These are phyloP conservation scores for Eucalyptus regnans DNA, from an alignment of 345 rosid genomes.

Conservation along the genomic window DNA sequence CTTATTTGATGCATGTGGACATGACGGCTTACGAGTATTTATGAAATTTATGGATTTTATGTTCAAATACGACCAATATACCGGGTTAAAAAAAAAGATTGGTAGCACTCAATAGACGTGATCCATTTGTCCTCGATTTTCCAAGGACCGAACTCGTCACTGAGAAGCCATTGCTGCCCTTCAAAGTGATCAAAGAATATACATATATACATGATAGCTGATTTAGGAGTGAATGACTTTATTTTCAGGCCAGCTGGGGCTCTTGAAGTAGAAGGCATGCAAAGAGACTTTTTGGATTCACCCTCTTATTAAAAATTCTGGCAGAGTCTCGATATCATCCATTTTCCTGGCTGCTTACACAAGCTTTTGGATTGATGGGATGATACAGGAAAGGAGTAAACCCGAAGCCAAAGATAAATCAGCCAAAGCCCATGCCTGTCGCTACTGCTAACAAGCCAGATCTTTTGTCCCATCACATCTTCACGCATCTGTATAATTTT, in stretches of 20 bases:
- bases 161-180: not conserved
- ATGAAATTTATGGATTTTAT: not conserved
- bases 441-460: not conserved
- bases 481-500: not conserved
- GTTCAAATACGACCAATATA: not conserved
- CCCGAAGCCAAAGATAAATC: not conserved
- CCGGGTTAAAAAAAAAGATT: not conserved
- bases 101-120: not conserved
- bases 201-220: not conserved
- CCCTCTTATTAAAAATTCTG: not conserved
- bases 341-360: not conserved
- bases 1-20: not conserved
- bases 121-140: not conserved
- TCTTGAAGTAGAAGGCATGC: not conserved
- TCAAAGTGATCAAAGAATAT: not conserved
- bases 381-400: not conserved
- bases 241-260: not conserved
- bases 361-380: not conserved
- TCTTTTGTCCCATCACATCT: not conserved
- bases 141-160: not conserved
- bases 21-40: fast-evolving
- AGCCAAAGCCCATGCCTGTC: not conserved
- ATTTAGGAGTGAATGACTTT: not conserved
- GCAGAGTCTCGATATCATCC: not conserved
- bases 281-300: not conserved